Base-by-base conservation (phyloP, 1,284 basidiomycete species). In the Tremellales sp. region DNA sequence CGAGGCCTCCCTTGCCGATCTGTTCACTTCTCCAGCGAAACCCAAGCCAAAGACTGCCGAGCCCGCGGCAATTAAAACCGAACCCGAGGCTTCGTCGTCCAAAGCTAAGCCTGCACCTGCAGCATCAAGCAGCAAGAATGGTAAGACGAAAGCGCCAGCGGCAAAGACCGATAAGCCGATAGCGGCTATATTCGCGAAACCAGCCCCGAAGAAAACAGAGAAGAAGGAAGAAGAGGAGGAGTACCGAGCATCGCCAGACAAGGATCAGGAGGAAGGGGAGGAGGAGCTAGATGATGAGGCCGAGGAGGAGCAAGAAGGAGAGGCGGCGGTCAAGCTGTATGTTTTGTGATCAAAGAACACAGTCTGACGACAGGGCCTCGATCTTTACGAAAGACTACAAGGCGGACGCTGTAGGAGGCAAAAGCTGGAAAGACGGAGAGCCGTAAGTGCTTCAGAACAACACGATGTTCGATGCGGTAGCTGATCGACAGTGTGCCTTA, bases 341-440 rank as follows among this genome's bases (percentile, higher is more conserved):
- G 80, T 52, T 31, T n/a, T 26, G 4, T 29, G 23, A 22, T 22
- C 11, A 26, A 13, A 12, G 11, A 35, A 17, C 21, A n/a, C 24
- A 23, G 3, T 36, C 48, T 53, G 25, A 50, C 22, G 26, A 22
- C 51, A 91, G 89, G 60, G 89, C 86, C 13, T 82, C 72, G 1
- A 72, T 72, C 40, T 73, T 73, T 48, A 69, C 68, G 19, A 70
- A 67, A 49, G 62, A 67, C 29, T 46, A 80, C 56, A 83, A 79
- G 46, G 69, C 78, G 17, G 84, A 86, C n/a, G 85, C 89, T 1
- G 87, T 90, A 60, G 78, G 89, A 13, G 79, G 83, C 53, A 85
- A 86, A 44, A 86, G 85, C 2, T 97, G 93, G 93, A 87, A 90
- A 76, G 77, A 77, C 27, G 91, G 89, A 23, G 80, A 86, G 59